These are phyloP conservation scores for Dunaliella primolecta DNA, from an alignment of 139 green algal genomes.

Conservation along the genomic window DNA sequence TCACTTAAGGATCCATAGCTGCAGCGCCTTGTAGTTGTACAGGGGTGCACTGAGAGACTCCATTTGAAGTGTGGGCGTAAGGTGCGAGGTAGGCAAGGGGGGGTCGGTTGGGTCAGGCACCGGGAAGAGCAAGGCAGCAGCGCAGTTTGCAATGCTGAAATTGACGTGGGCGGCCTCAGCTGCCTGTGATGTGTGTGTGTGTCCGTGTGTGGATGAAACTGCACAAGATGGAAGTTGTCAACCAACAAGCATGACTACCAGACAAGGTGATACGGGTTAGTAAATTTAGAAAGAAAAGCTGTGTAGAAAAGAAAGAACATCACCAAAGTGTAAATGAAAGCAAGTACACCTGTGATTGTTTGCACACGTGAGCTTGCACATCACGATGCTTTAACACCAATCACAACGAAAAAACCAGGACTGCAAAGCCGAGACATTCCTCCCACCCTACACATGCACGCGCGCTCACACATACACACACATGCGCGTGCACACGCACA, in stretches of 20 bases:
- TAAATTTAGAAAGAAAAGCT: too few relatives aligned
- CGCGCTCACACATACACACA: too few relatives aligned
- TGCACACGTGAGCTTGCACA: too few relatives aligned
- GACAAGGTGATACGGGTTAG: too few relatives aligned
- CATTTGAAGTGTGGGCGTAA: neutral
- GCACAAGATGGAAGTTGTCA: neutral
- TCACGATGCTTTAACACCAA: too few relatives aligned
- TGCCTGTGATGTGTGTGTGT: slow-evolving; percentile 11
- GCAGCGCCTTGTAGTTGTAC: slow-evolving; percentile 69
- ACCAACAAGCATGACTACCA: neutral
- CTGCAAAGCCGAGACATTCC: too few relatives aligned
- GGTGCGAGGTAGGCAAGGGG: neutral
- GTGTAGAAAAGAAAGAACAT: too few relatives aligned
- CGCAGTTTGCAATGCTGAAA: slow-evolving; percentile 23
- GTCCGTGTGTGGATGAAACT: neutral
- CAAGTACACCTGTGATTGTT: too few relatives aligned
- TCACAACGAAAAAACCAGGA: too few relatives aligned
- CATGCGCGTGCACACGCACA: too few relatives aligned
- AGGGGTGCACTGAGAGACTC: slow-evolving; percentile 19
- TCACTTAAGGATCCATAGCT: slow-evolving; percentile 84
- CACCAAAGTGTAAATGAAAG: too few relatives aligned
- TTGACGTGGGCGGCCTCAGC: slow-evolving; percentile 45
- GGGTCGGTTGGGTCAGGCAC: slow-evolving; percentile 12
- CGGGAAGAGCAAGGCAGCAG: slow-evolving; percentile 43
- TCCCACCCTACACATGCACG: too few relatives aligned